Base-by-base conservation (phyloP, 2,329 filamentous ascomycete genomes). In the Byssothecium circinans region DNA sequence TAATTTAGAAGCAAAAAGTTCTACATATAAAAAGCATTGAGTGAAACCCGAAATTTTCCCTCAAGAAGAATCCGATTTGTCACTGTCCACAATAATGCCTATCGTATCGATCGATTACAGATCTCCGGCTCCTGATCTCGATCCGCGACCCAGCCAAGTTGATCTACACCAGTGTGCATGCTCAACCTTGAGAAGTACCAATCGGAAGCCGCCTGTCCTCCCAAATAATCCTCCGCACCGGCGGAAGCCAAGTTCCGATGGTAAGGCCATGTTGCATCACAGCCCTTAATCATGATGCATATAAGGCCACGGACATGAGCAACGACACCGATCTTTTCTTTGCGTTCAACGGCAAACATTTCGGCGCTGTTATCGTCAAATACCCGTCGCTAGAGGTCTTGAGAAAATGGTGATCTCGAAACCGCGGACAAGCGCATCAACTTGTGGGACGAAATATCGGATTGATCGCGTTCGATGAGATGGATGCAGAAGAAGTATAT, bases 131-230 rank as follows among this genome's bases (percentile, higher is more conserved):
- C 5, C 33, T 25, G 3, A 10, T 25, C 2, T 2, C 10, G 10
- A 39, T 42, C 12, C 43, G 49, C 43, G 43, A 51, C 27, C 45
- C 41, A 6, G 36, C 25, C 7, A 54, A 50, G n/a, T n/a, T n/a
- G n/a, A n/a, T n/a, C n/a, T n/a, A n/a, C n/a, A 41, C 56, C 56
- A 44, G 46, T 61, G 35, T 57, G 41, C 43, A 57, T 58, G 49
- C 54, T 61, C 32, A 57, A 61, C 30, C 52, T 58, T 38, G 56
- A 46, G 47, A 50, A 45, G 10, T 57, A 44, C 41, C 34, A 37
- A 2, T 5, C 20, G 10, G 45, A 30, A 3, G 53, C 56, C 2
- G 5, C 30, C 11, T 58, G 57, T 20, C 14, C 45, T 7, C 41
- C 49, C 10, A 45, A 52, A 12, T 45, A 54, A 29, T n/a, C n/a